Base-by-base conservation (phyloP, 257 asterid genomes). In the Gentiana straminea region DNA sequence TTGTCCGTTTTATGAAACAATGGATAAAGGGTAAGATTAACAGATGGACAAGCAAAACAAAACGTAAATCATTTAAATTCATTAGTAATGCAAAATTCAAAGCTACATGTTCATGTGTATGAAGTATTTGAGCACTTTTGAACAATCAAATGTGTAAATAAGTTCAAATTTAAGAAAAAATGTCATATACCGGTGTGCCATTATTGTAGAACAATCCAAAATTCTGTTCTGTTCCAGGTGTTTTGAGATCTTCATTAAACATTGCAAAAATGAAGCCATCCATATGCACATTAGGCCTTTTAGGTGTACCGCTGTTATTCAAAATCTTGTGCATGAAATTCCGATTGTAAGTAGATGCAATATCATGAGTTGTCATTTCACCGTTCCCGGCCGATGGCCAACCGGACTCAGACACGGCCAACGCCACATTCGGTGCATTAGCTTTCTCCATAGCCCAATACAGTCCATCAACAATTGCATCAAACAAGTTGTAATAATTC, bases 361-460 rank as follows among this genome's bases (percentile, higher is more conserved):
- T 53, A 3, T 34, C 38, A 0, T 5, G 39, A 0, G 56, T 58
- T 3, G 79, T 59, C 1, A 54, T 35, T 1, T 57, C 2, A 3
- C 70, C 74, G 33, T 70, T 53, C 5, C 71, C 78, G 1, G 62
- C 66, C 0, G 78, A 62, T 1, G 78, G 81, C 76, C 81, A 76
- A 2, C 81, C 81, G 24, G 54, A 65, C 51, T 76, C 76, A 0
- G 83, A 35, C 15, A 75, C 87, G 0, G 73, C 70, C 2, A 84
- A 33, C 3, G 65, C 58, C 39, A 79, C 11, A 4, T 63, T 41
- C 1, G 39, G 51, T 3, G 55, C 70, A 2, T 78, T 80, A 0
- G 39, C 64, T 49, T 79, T 73, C 64, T 77, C 79, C 62, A 77
- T 39, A 0, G 90, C 84, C 33, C 69, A 76, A 4, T 71, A 55